phyloP scores from a whole-genome alignment of 2,329 filamentous ascomycete species.

The Ophiostoma piceae region DNA sequence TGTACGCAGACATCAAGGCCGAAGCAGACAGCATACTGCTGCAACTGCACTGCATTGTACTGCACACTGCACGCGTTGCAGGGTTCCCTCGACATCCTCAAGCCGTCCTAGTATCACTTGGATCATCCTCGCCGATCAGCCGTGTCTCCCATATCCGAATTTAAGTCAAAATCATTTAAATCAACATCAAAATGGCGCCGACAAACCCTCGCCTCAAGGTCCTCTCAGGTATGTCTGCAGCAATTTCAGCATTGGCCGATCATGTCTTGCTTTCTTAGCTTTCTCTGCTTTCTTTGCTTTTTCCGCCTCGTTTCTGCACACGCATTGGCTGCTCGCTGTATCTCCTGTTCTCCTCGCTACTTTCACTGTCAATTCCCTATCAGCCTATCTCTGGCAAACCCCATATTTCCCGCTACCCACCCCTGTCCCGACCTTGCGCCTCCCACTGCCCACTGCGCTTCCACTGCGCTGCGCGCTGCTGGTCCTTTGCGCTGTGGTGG shows the following conservation, averaged over 20 bases:
- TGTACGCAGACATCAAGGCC: not conserved
- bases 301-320: not conserved
- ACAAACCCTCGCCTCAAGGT: constrained; percentile 55
- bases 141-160: not conserved
- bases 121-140: constrained; percentile 4
- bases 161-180: not conserved
- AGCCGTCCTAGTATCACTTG: not conserved
- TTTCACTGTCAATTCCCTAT: constrained; percentile 22
- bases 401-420: constrained; percentile 24
- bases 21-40: constrained; percentile 1
- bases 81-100: constrained; percentile 6
- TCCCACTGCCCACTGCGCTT: constrained; percentile 19
- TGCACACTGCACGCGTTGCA: not conserved
- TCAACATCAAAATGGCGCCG: constrained; percentile 48
- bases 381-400: constrained; percentile 25
- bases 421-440: constrained; percentile 22
- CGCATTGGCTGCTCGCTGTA: not conserved
- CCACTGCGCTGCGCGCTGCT: constrained; percentile 3
- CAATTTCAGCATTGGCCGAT: constrained; percentile 5
- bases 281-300: constrained; percentile 14
- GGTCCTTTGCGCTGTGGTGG: constrained; percentile 15
- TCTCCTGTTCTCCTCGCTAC: not conserved
- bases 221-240: constrained; percentile 51
- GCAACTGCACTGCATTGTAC: not conserved
- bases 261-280: constrained; percentile 26